Percentiles rank a stretch among this genome's conserved stretches.
These are phyloP conservation scores for Entelexis paramagnoliae DNA, from an alignment of 1,139 yeast species.

Conservation along the genomic window DNA sequence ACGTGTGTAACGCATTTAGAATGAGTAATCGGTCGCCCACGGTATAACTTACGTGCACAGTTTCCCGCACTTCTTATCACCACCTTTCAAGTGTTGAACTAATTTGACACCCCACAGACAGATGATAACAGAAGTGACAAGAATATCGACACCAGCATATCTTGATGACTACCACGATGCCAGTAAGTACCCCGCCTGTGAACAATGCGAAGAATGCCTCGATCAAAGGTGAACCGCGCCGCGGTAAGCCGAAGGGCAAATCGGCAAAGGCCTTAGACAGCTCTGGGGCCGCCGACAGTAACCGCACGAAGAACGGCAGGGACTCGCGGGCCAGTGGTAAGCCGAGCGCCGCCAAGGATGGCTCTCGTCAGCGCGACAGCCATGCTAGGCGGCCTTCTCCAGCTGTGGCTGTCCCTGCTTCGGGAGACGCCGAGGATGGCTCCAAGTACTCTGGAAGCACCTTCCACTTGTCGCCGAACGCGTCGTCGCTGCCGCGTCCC, in stretches of 20 bases:
- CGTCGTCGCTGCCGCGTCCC: constrained; percentile 38
- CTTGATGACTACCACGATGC: constrained; percentile 5
- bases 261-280: not conserved
- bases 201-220: constrained; percentile 7
- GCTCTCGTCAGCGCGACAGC: not conserved
- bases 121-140: constrained; percentile 14
- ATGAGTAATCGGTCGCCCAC: not conserved
- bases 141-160: constrained; percentile 16
- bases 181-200: not conserved
- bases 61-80: not conserved
- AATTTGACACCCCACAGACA: not conserved
- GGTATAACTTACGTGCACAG: not conserved
- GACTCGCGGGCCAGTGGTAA: not conserved
- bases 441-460: constrained; percentile 35
- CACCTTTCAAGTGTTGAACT: not conserved
- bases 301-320: not conserved
- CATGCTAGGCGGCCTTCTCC: constrained; percentile 5
- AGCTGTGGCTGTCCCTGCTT: constrained; percentile 2
- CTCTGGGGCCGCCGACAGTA: not conserved
- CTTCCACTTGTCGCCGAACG: constrained; percentile 38
- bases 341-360: not conserved
- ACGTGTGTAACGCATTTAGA: not conserved
- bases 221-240: constrained; percentile 3
- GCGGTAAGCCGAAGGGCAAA: constrained; percentile 1
- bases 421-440: constrained; percentile 14